Base-by-base conservation (phyloP, 108 stramenopile species). In the Nitzschia palea region DNA sequence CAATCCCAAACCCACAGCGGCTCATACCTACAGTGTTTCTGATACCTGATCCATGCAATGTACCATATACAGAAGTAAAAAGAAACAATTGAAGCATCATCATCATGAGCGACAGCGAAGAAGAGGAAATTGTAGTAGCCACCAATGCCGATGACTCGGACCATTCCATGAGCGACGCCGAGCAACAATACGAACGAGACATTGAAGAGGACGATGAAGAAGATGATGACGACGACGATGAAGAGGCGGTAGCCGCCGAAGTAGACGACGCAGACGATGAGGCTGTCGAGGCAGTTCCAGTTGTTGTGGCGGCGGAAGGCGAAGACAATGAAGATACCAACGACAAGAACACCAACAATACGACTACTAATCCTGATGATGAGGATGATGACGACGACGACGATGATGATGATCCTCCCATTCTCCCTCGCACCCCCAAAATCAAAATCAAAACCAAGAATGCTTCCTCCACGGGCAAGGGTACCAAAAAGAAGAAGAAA, bases 401-500 rank as follows among this genome's bases (percentile, higher is more conserved):
- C 18, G 70, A 71, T 3, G 62, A 55, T 5, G 55, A 65, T 10
- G 63, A 66, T 33, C 68, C 65, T 33, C 57, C 54, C 37, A 64
- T 55, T 42, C 29, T 22, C n/a, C 63, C 43, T 33, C 45, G 44
- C 37, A 22, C 35, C 12, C 40, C 1, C 9, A 68, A n/a, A 44
- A 36, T 22, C 32, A 53, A 52, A 50, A 5, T 37, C 27, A 53
- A 53, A 47, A 36, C 26, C 67, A 76, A 66, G 51, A 65, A 62
- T 54, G 44, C 36, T 3, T 10, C 68, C 5, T 30, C 65, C 12
- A 53, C 42, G 54, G 51, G 51, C 64, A 78, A 86, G 67, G 67
- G 45, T 32, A 60, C 66, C 36, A 43, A 66, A 37, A 35, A 67
- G 30, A 82, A 82, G 40, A 72, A 51, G 18, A 82, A 72, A 56